Evolutionary conservation across 164 flowering plant genomes (phyloP), one percentile per base, ranked within the genome.

Genomic region (Litsea cubeba): DNA sequence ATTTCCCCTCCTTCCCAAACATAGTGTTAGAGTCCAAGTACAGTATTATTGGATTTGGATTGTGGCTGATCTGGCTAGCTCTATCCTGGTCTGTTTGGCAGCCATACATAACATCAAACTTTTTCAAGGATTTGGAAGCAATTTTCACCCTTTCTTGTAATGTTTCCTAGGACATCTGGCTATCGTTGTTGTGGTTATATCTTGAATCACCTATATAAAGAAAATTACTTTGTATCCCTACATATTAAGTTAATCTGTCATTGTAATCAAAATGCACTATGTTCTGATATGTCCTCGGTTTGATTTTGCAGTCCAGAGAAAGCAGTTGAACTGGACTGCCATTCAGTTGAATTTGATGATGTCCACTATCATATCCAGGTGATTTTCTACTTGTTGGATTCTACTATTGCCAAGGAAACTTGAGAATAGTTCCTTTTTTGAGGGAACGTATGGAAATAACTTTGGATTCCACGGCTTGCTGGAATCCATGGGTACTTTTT

Each of bases 341-440:
- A 90, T 28, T 93, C 96, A 82, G 89, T 90, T 74, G 97, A 95
- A 75, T 95, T 95, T 77, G 94, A 85, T 73, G 98, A 95, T 82
- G 87, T 95, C 65, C 94, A 97, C 25, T 95, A 88, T 79, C 96
- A 92, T 77, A 78, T 91, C 77, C 98, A 88, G 97, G 99, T 93
- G 67, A 84, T 73, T 65, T 51, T 18, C 12, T 17, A 24, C 5
- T 60, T 28, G 40, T 32, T 69, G 20, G 22, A 2, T 35, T 40
- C 12, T 68, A 17, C 71, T 40, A 15, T 46, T 46, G 46, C 46
- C 46, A 40, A 40, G 46, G 46, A 40, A 40, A 40, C 11, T 40
- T 7, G 46, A 40, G 1, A 40, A 40, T 40, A 5, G 46, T 40
- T 40, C 46, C 2, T 7, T 8, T 40, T 40, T 8, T 40, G 11